These are phyloP conservation scores for Cavenderia fasciculata DNA, from an alignment of 78 protist genomes.

Conservation along the genomic window DNA sequence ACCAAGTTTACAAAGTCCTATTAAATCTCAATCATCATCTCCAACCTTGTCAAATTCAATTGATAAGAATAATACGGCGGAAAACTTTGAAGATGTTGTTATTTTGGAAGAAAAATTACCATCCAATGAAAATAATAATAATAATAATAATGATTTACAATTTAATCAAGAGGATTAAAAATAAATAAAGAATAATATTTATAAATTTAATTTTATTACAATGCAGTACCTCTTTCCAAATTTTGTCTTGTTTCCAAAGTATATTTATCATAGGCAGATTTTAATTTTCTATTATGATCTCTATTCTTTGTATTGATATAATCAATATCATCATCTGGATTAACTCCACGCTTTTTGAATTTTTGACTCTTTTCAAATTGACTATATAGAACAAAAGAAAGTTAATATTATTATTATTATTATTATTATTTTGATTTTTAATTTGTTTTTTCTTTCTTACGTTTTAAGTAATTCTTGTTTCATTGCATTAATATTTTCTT, in stretches of 20 bases:
- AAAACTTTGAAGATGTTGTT: too few species aligned
- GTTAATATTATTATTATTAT: too few species aligned
- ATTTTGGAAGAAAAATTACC: too few species aligned
- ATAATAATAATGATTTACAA: too few species aligned
- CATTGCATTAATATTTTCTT: constrained; percentile 55
- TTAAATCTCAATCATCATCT: too few species aligned
- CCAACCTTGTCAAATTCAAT: too few species aligned
- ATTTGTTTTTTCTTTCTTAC: constrained; percentile 10
- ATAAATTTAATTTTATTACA: too few species aligned
- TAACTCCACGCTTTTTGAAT: constrained; percentile 63
- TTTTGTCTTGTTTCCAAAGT: constrained; percentile 88
- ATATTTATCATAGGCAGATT: constrained; percentile 82
- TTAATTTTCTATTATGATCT: constrained; percentile 80
- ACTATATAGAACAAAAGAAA: constrained; percentile 3
- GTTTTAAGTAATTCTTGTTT: constrained; percentile 58
- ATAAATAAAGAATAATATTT: too few species aligned
- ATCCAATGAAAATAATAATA: too few species aligned
- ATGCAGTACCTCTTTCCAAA: constrained; percentile 92
- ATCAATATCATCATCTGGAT: constrained; percentile 80
- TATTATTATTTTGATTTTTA: background rate
- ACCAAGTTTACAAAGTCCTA: too few species aligned
- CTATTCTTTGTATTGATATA: constrained; percentile 90
- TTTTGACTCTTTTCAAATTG: constrained; percentile 1
- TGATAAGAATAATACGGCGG: too few species aligned
- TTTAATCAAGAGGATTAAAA: too few species aligned